Conservation (phyloP, 371 early-diverging fungal species). For the Smittium mucronatum region DNA sequence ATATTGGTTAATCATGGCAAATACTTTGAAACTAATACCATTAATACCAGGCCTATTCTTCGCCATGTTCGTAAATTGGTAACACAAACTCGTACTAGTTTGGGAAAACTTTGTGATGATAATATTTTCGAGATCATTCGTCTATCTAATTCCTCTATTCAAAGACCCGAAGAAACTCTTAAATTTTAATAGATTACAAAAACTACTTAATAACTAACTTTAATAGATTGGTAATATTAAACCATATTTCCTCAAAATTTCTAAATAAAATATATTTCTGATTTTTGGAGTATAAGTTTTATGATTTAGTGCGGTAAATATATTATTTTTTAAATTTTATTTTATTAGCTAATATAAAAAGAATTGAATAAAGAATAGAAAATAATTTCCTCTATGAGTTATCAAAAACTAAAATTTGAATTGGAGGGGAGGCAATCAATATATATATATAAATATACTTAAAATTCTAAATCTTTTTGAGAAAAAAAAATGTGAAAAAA, state of each 20-base stretch:
- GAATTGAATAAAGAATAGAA: too few species aligned
- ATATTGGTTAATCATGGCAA: constrained; percentile 67
- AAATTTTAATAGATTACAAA: background rate
- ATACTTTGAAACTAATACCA: constrained; percentile 64
- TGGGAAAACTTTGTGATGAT: constrained; percentile 53
- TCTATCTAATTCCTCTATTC: background rate
- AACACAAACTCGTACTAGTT: constrained; percentile 26
- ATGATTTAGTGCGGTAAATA: too few species aligned
- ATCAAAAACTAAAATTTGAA: too few species aligned
- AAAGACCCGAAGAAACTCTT: background rate
- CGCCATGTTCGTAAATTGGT: constrained; percentile 68
- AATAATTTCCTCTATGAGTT: too few species aligned
- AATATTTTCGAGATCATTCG: constrained; percentile 38
- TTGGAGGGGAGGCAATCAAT: too few species aligned
- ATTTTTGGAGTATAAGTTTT: too few species aligned
- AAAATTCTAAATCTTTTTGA: too few species aligned
- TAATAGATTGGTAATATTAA: background rate
- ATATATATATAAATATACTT: too few species aligned
- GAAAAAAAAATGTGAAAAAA: too few species aligned
- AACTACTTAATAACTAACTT: background rate
- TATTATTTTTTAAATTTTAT: too few species aligned
- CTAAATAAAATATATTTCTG: too few species aligned
- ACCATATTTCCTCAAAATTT: background rate
- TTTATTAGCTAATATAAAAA: too few species aligned
- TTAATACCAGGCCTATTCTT: constrained; percentile 58